Percentiles rank a stretch among this genome's conserved stretches.
Conservation (phyloP, 495 filamentous ascomycete genomes). For the Penicillium arizonense region DNA sequence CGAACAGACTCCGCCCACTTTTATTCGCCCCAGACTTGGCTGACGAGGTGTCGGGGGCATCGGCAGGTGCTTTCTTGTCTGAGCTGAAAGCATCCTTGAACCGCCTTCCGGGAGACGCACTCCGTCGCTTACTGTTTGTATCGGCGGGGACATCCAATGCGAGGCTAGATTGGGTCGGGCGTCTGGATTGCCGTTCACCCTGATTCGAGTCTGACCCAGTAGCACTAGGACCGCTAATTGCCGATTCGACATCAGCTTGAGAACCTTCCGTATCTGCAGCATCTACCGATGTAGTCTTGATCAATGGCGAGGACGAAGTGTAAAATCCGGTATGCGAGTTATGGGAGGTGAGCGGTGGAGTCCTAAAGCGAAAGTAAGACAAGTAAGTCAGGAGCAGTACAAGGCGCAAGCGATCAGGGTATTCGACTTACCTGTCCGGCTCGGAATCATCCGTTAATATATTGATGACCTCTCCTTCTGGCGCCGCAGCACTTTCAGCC, state of each 20-base stretch:
- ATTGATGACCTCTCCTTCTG: conserved; percentile 44
- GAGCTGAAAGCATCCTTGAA: conserved; percentile 46
- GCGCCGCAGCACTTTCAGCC: conserved; percentile 19
- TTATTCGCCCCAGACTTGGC: conserved; percentile 33
- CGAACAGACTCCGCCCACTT: conserved; percentile 28
- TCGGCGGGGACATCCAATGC: conserved; percentile 34
- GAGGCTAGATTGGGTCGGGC: conserved; percentile 23
- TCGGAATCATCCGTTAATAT: conserved; percentile 71
- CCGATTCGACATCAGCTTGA: conserved; percentile 30
- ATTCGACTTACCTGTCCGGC: conserved; percentile 59
- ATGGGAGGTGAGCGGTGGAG: conserved; percentile 65
- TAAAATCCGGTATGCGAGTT: conserved; percentile 77
- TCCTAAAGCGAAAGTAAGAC: conserved; percentile 29
- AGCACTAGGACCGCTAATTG: conserved; percentile 28
- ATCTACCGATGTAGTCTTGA: conserved; percentile 56
- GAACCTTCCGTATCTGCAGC: conserved; percentile 21
- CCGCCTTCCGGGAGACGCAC: conserved; percentile 42
- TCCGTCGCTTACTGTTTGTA: conserved; percentile 34
- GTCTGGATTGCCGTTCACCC: conserved; percentile 19
- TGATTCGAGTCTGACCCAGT: conserved; percentile 24
- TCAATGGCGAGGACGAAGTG: conserved; percentile 78
- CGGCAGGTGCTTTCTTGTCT: conserved; percentile 40
- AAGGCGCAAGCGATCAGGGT: background rate
- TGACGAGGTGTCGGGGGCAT: conserved; percentile 44
- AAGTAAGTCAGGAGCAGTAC: conserved; percentile 24